These are phyloP conservation scores for Xenoacremonium recifei DNA, from an alignment of 2,329 filamentous ascomycete genomes.

Conservation along the genomic window DNA sequence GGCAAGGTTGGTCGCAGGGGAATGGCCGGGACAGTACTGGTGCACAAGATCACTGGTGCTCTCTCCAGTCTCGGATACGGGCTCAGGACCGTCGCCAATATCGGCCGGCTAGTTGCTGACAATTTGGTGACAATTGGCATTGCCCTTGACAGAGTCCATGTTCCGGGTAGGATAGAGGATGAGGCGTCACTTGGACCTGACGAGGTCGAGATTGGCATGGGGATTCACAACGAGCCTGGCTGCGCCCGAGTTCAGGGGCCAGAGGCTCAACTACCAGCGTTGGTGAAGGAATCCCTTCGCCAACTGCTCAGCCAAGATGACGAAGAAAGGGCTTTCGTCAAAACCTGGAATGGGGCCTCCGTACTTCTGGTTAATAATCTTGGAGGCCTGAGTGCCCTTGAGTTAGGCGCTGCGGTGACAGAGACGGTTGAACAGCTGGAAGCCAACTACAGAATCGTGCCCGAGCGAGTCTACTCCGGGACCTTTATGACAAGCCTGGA, in stretches of 20 bases:
- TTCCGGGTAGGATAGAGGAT: constrained; percentile 47
- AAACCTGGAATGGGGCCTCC: constrained; percentile 34
- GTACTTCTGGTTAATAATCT: constrained; percentile 21
- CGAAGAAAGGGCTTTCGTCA: constrained; percentile 52
- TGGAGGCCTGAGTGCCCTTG: constrained; percentile 16
- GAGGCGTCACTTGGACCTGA: constrained; percentile 37
- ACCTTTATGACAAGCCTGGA: constrained; percentile 74
- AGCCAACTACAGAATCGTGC: constrained; percentile 38
- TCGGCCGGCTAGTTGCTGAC: background rate
- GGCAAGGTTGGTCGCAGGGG: constrained; percentile 60
- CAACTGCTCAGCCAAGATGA: constrained; percentile 53
- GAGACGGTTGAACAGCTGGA: constrained; percentile 17
- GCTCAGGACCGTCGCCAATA: background rate
- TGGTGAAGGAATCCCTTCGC: constrained; percentile 61
- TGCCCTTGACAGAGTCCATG: constrained; percentile 49
- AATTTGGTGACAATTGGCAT: background rate
- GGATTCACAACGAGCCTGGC: constrained; percentile 20
- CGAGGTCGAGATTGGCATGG: constrained; percentile 56
- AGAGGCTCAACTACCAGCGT: constrained; percentile 43
- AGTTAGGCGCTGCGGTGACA: constrained; percentile 17
- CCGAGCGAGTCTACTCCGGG: constrained; percentile 34
- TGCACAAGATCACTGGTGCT: constrained; percentile 65
- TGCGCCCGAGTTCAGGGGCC: constrained; percentile 39
- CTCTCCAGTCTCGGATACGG: constrained; percentile 3
- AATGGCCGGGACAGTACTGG: constrained; percentile 64